A percentile compares a stretch with the other conserved stretches of the same genome.
Conservation (phyloP, 2,329 filamentous ascomycete species). For the Aureobasidium sp. region DNA sequence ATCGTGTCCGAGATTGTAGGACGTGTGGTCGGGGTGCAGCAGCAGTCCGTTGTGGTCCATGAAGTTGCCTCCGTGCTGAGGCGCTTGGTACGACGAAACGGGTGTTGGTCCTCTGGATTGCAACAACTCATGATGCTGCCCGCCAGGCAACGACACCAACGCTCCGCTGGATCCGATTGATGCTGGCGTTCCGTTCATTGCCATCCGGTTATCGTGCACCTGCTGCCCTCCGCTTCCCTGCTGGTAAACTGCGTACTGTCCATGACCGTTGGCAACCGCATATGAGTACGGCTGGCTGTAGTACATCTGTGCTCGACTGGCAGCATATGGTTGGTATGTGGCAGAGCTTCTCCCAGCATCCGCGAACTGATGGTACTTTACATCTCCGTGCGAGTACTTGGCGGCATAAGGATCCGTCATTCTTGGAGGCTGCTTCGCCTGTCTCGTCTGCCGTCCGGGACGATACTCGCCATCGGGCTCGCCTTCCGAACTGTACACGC, state of each 20-base stretch:
- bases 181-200: slow-evolving; percentile 33
- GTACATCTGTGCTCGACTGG: slow-evolving; percentile 35
- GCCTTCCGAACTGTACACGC: slow-evolving; percentile 21
- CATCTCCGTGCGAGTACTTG: slow-evolving; percentile 7
- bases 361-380: slow-evolving; percentile 28
- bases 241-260: slow-evolving; percentile 27
- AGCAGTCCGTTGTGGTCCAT: slow-evolving; percentile 3
- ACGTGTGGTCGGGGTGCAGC: slow-evolving; percentile 7
- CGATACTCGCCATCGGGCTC: slow-evolving; percentile 25
- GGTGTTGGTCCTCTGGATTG: slow-evolving; percentile 23
- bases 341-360: not conserved
- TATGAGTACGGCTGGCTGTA: slow-evolving; percentile 38
- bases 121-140: slow-evolving; percentile 31
- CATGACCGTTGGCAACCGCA: slow-evolving; percentile 40
- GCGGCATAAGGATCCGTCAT: slow-evolving; percentile 7
- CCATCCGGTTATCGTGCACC: slow-evolving; percentile 28
- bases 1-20: not conserved
- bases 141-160: slow-evolving; percentile 31
- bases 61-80: slow-evolving; percentile 8
- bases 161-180: not conserved
- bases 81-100: slow-evolving; percentile 21
- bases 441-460: slow-evolving; percentile 7
- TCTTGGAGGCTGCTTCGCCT: slow-evolving; percentile 9
- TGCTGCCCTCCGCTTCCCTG: slow-evolving; percentile 6
- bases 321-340: slow-evolving; percentile 31